phyloP scores from a whole-genome alignment of 495 filamentous ascomycete genomes.

The Daldinia bambusicola region DNA sequence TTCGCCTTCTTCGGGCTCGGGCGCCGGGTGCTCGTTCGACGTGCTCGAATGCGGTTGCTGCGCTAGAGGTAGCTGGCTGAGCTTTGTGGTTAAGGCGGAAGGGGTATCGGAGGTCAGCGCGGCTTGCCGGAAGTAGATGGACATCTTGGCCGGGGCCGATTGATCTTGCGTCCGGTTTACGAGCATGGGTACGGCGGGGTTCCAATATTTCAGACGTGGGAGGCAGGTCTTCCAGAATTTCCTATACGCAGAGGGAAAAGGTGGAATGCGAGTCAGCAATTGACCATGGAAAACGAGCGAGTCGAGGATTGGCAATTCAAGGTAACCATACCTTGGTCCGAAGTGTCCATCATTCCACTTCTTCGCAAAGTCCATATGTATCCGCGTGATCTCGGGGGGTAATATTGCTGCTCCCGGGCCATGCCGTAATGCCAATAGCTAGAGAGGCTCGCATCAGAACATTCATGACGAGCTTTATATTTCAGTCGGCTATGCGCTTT shows the following conservation, averaged over 20 bases:
- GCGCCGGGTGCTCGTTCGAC: constrained; percentile 51
- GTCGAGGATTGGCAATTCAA: not conserved
- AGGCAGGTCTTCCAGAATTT: constrained; percentile 90
- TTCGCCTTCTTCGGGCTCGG: constrained; percentile 56
- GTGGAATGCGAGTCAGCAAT: constrained; percentile 16
- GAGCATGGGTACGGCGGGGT: constrained; percentile 84
- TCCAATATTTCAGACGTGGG: constrained; percentile 91
- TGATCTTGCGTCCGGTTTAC: constrained; percentile 72
- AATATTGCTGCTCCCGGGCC: constrained; percentile 86
- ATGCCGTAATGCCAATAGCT: constrained; percentile 76
- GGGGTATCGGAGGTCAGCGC: constrained; percentile 38
- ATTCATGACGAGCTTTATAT: constrained; percentile 9
- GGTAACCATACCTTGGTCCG: constrained; percentile 73
- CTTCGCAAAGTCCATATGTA: constrained; percentile 82
- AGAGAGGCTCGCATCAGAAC: constrained; percentile 42
- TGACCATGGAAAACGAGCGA: not conserved
- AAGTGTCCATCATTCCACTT: constrained; percentile 75
- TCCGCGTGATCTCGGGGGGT: constrained; percentile 79
- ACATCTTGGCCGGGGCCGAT: constrained; percentile 71
- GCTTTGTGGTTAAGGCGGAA: constrained; percentile 38
- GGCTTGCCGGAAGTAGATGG: constrained; percentile 72
- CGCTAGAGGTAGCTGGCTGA: constrained; percentile 42
- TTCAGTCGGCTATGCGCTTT: constrained; percentile 15
- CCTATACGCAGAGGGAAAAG: constrained; percentile 50
- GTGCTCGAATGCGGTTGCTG: constrained; percentile 51